Percentiles rank a stretch among this genome's conserved stretches.
These are phyloP conservation scores for Salix caprea DNA, from an alignment of 345 rosid species.

Conservation along the genomic window DNA sequence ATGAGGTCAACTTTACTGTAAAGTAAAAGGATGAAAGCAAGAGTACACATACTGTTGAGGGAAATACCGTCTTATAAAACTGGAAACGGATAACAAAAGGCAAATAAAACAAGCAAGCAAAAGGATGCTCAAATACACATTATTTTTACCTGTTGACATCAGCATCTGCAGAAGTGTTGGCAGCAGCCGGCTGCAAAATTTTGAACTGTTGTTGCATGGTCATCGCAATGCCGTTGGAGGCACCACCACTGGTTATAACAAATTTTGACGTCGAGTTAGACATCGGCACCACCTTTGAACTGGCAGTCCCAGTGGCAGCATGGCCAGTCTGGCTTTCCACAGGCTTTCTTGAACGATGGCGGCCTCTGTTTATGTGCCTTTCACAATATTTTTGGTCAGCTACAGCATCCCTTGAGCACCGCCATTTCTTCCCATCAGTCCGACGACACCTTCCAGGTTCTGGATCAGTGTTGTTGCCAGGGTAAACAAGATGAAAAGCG, in stretches of 20 bases:
- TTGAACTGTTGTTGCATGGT: conserved; percentile 26
- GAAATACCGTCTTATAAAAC: conserved; percentile 8
- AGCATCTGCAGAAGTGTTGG: conserved; percentile 31
- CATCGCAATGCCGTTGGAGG: conserved; percentile 27
- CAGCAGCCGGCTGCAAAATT: conserved; percentile 27
- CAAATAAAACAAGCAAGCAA: background rate
- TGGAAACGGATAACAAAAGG: background rate
- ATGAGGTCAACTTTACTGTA: conserved; percentile 21
- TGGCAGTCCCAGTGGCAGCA: conserved; percentile 31
- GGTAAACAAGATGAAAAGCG: conserved; percentile 51
- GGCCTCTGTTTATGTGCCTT: conserved; percentile 78
- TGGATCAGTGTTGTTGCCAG: conserved; percentile 46
- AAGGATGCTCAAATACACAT: background rate
- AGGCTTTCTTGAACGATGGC: conserved; percentile 89
- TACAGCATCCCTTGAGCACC: conserved; percentile 70
- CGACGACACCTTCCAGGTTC: conserved; percentile 77
- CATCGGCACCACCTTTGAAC: conserved; percentile 35
- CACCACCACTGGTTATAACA: conserved; percentile 25
- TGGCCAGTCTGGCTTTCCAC: conserved; percentile 61
- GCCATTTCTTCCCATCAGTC: conserved; percentile 88
- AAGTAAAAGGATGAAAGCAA: conserved; percentile 14
- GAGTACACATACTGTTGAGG: conserved; percentile 13
- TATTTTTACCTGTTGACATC: conserved; percentile 16
- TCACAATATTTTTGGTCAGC: conserved; percentile 79
- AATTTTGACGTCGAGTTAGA: conserved; percentile 24